phyloP scores from a whole-genome alignment of 352 stramenopile species.

The Pelagophyceae sp. region DNA sequence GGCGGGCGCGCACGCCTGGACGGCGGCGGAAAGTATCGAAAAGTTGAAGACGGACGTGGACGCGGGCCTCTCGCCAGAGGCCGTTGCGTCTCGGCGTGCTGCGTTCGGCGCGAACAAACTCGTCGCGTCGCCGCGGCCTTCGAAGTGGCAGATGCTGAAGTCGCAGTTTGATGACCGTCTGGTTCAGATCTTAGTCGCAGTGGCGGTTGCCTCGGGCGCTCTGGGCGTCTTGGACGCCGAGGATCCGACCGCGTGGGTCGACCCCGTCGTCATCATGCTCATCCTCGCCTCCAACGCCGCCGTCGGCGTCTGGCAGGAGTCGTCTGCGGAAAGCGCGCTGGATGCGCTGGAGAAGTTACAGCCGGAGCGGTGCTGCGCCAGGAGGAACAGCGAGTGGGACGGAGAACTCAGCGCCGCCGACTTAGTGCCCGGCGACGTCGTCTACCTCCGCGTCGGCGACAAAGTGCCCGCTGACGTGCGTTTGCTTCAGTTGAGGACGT shows the following conservation, averaged over 20 bases:
- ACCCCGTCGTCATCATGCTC: slow-evolving; percentile 91
- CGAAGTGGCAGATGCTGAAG: slow-evolving; percentile 52
- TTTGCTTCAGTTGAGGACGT: slow-evolving; percentile 86
- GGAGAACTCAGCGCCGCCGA: slow-evolving; percentile 62
- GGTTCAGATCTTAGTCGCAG: slow-evolving; percentile 89
- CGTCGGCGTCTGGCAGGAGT: slow-evolving; percentile 90
- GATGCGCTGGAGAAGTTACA: slow-evolving; percentile 91
- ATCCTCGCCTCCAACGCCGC: slow-evolving; percentile 92
- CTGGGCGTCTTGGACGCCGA: slow-evolving; percentile 81
- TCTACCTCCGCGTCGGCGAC: slow-evolving; percentile 89
- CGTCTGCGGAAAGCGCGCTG: slow-evolving; percentile 79
- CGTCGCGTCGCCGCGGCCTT: neutral
- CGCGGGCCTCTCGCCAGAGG: neutral
- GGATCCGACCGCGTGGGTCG: slow-evolving; percentile 76
- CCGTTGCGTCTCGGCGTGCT: neutral
- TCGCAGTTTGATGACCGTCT: slow-evolving; percentile 98
- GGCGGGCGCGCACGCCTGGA: too few species aligned
- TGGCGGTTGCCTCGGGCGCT: slow-evolving; percentile 82
- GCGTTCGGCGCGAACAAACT: neutral
- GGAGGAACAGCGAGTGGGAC: slow-evolving; percentile 41
- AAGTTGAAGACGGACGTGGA: neutral
- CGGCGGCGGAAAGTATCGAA: neutral
- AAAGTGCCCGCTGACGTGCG: slow-evolving; percentile 91
- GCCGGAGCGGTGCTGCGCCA: slow-evolving; percentile 51
- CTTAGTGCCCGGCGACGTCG: slow-evolving; percentile 92